A percentile compares a stretch with the other conserved stretches of the same genome.
phyloP scores from a whole-genome alignment of 73 alveolate genomes.

The Symbiodinium pilosum region DNA sequence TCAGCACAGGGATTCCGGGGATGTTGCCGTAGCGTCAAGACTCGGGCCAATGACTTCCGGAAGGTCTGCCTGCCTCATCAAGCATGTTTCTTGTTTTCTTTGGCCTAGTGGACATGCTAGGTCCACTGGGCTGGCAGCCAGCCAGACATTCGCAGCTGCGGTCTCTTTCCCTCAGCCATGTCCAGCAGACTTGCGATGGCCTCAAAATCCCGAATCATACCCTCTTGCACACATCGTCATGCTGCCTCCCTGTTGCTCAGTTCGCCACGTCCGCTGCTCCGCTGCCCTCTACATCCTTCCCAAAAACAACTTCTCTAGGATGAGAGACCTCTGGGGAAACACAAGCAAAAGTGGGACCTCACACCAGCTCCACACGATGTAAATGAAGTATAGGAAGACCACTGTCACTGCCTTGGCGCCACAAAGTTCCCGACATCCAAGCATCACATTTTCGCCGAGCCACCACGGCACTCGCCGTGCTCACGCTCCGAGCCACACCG shows the following conservation, averaged over 20 bases:
- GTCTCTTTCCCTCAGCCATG: constrained; percentile 56
- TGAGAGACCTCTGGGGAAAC: background rate
- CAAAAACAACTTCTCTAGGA: background rate
- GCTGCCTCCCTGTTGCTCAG: background rate
- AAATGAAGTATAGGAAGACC: constrained; percentile 50
- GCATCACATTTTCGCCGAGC: background rate
- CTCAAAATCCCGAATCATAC: background rate
- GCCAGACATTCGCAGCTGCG: background rate
- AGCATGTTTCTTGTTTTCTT: too few relatives aligned
- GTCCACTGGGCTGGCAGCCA: background rate
- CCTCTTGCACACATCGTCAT: background rate
- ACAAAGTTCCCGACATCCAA: background rate
- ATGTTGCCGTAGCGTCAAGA: constrained; percentile 57
- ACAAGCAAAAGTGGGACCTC: background rate
- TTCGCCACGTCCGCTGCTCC: background rate
- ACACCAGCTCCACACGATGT: constrained; percentile 88
- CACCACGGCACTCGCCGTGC: constrained; percentile 79
- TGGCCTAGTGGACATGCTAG: too few relatives aligned
- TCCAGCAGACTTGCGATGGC: constrained; percentile 78
- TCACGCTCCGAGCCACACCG: constrained; percentile 84
- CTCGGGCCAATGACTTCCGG: constrained; percentile 76
- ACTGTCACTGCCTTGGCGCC: background rate
- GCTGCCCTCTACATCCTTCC: background rate
- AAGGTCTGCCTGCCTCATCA: background rate
- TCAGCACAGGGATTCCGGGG: too few relatives aligned